Base-by-base conservation (phyloP, 495 filamentous ascomycete species). In the Chlorociboria aeruginascens region DNA sequence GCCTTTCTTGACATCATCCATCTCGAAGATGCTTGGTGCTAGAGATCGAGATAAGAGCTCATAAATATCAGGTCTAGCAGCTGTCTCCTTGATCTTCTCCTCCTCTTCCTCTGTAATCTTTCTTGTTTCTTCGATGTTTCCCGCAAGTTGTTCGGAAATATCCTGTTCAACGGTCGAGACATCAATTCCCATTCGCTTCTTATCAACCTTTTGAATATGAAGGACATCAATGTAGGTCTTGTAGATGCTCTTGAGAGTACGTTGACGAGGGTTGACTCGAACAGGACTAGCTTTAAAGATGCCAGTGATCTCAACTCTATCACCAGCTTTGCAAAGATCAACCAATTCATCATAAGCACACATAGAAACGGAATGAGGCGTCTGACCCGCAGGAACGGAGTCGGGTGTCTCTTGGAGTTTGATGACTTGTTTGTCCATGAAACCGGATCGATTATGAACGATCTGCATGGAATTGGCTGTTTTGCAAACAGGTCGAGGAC, bases 1-100 rank as follows among this genome's bases (percentile, higher is more conserved):
- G 28, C 92, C 92, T 63, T 98, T 98, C 75, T 97, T 97, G 32
- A 97, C 86, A 61, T 99, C 92, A 50, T 97, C 93, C 85, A 92
- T 87, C 62, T 99, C 92, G 67, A 93, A 97, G 54, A 99, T 77
- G 50, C 87, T 95, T 14, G 92, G 92, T 2, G 93, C 93, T 17
- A 99, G 67, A 0, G 92, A 97, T 11, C 92, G 81, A 14, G 93
- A 76, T 3, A 99, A 78, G 32, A 99, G 77, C 38, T 99, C 87
- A 61, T 99, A 99, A 37, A 97, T 78, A 62, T 99, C 93, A 7
- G 83, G 73, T 42, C 92, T 76, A 13, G 76, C 74, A 6, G 86
- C 85, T 17, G 87, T 92, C 28, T 68, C 77, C 62, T 78, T 86
- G 62, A 99, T 97, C 66, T 83, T 89, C 38, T 81, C 79, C 58